A percentile compares a stretch with the other conserved stretches of the same genome.
phyloP scores from a whole-genome alignment of 2,329 filamentous ascomycete genomes.

The Ophiostoma piceae region DNA sequence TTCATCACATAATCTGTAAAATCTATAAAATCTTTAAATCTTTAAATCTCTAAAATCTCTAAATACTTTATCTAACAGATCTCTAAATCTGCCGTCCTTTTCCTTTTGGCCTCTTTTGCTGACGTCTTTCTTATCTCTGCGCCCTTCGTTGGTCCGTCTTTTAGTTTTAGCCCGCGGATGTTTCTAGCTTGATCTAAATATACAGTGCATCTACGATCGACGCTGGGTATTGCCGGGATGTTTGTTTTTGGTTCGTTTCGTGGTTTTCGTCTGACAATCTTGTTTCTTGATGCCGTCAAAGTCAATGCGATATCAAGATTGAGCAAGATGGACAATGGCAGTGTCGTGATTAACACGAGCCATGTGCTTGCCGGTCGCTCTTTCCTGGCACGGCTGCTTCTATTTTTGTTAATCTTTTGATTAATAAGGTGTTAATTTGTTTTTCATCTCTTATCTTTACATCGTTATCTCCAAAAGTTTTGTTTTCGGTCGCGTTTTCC shows the following conservation, averaged over 20 bases:
- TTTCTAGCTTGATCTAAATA: not conserved
- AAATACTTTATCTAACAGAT: no score
- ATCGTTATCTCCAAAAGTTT: not conserved
- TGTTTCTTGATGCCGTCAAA: not conserved
- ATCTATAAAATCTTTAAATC: no score
- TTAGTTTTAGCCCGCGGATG: slow-evolving; percentile 10
- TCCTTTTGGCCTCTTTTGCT: not conserved
- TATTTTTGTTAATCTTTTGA: not conserved
- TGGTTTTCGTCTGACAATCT: no score
- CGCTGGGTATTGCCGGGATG: not conserved
- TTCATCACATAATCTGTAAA: not conserved
- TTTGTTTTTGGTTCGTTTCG: not conserved
- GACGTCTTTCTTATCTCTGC: slow-evolving; percentile 14
- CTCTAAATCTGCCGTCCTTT: no score
- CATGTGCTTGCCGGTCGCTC: not conserved
- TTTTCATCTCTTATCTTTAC: not conserved
- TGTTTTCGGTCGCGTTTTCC: not conserved
- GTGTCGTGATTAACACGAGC: not conserved
- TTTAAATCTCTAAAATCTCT: no score
- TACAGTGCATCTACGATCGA: not conserved
- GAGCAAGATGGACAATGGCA: not conserved
- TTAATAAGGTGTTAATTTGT: not conserved
- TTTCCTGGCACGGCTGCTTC: not conserved
- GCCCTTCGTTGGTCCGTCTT: slow-evolving; percentile 3
- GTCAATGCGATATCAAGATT: not conserved